These are phyloP conservation scores for Carpinus fangiana DNA, from an alignment of 306 rosid species.

Conservation along the genomic window DNA sequence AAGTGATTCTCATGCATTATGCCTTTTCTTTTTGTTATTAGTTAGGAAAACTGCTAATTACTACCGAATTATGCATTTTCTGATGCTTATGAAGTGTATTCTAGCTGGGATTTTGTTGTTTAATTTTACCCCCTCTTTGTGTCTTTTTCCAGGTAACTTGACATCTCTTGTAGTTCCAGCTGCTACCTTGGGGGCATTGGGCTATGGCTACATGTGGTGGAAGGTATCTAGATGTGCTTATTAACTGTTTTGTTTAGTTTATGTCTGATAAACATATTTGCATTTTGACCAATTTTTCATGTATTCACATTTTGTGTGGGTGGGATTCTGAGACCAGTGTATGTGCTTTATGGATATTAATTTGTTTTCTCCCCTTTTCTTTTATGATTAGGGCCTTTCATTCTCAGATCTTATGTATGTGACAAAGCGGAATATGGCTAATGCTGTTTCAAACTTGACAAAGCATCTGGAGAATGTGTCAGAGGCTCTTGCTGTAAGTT, in stretches of 20 bases:
- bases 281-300: neutral
- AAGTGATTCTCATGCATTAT: neutral
- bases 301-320: neutral
- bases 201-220: slow-evolving; percentile 98
- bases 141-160: slow-evolving; percentile 56
- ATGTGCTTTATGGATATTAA: neutral
- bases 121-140: neutral
- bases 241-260: slow-evolving; percentile 10
- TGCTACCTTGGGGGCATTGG: slow-evolving; percentile 75
- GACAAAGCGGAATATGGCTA: slow-evolving; percentile 81
- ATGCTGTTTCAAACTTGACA: slow-evolving; percentile 79
- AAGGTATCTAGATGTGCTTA: slow-evolving; percentile 52
- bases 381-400: slow-evolving; percentile 66
- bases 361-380: slow-evolving; percentile 10
- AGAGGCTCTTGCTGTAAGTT: slow-evolving; percentile 85
- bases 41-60: neutral
- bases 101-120: neutral
- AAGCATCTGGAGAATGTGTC: slow-evolving; percentile 80
- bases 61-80: neutral
- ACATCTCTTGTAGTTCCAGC: slow-evolving; percentile 77
- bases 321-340: neutral
- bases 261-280: neutral
- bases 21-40: neutral
- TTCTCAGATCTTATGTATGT: slow-evolving; percentile 95
- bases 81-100: neutral